Base-by-base conservation (phyloP, 1,284 basidiomycete genomes). In the Abortiporus biennis region DNA sequence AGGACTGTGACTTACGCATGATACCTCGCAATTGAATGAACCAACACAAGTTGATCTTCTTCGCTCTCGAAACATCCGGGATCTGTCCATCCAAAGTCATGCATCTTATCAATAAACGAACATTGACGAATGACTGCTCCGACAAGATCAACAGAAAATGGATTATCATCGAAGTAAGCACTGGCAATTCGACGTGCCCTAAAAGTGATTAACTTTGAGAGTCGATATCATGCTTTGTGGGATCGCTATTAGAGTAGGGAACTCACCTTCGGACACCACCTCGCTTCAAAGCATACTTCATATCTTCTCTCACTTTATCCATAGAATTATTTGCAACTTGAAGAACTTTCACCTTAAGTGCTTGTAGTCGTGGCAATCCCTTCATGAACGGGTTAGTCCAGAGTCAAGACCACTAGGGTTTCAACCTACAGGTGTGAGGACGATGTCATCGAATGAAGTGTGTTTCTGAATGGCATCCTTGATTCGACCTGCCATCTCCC, bases 81-180 rank as follows among this genome's bases (percentile, higher is more conserved):
- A 4, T 41, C 20, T 4, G 44, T 47, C 53, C 53, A 54, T 3
- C 47, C 47, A 15, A 52, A 43, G 6, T 35, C 22, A 30, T 46
- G 27, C 51, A 54, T 52, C 51, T 54, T 43, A 34, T 47, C 46
- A 13, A 44, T 22, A 23, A 47, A 47, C 12, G 38, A 29, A 36
- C 43, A 38, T 22, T 37, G 38, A 21, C 38, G 38, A 19, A 40
- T 40, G 15, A 45, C 42, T 8, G 48, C 37, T 27, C 42, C 42
- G 20, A 45, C 45, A 4, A 49, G 39, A 31, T 47, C 39, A 21
- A 47, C 29, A 13, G 48, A 49, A 23, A 44, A 49, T 5, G 48
- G 48, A 11, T 43, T 32, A 36, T 49, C 48, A 30, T 49, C 48
- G 12, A 29, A 25, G 25, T 49, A 49, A 30, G 48, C 48, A 25